Evolutionary conservation across 1,284 basidiomycete genomes (phyloP), one percentile per base, ranked within the genome.

Genomic region (Cryptococcus jaspeensis): DNA sequence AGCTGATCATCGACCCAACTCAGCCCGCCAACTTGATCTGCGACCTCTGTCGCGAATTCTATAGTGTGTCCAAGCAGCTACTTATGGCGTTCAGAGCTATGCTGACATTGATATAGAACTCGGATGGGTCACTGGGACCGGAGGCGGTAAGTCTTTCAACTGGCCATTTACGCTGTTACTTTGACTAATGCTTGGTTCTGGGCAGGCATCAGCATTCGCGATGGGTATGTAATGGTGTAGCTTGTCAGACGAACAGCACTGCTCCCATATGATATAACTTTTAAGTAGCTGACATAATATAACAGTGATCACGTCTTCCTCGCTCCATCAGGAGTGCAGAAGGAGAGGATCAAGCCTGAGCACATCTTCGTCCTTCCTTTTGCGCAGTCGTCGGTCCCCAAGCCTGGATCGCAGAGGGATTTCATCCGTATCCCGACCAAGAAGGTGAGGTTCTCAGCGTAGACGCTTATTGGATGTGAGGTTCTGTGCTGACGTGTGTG

Each of bases 281-380:
- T 37, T 11, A 38, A 45, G 16, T 44, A 32, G 46, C 47, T 41
- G 23, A 28, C 40, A 39, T 22, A n/a, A 37, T 39, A 51, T 15
- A 20, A 16, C 64, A 89, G 88, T 12, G 84, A 89, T 59, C 85
- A 85, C 61, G 89, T 90, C 28, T 92, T 85, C 78, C 87, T 92
- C 63, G 89, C 90, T 4, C 90, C 90, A 0, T 62, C 60, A 59
- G 74, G 89, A 6, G 90, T 92, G 3, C 90, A 92, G 73, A 92
- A 92, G 71, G 90, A 92, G 65, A 84, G 89, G 22, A 92, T 92
- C 63, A 79, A 84, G 58, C 85, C 88, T 0, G 79, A 79, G 36
- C 87, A 92, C 74, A 90, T 92, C 58, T 92, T 92, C 65, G 89
- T 92, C 16, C 81, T 92, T n/a, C 87, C 88, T 0, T 90, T 84